Evolutionary conservation across 1,284 basidiomycete genomes (phyloP).

Genomic region (Tilletia setariae): DNA sequence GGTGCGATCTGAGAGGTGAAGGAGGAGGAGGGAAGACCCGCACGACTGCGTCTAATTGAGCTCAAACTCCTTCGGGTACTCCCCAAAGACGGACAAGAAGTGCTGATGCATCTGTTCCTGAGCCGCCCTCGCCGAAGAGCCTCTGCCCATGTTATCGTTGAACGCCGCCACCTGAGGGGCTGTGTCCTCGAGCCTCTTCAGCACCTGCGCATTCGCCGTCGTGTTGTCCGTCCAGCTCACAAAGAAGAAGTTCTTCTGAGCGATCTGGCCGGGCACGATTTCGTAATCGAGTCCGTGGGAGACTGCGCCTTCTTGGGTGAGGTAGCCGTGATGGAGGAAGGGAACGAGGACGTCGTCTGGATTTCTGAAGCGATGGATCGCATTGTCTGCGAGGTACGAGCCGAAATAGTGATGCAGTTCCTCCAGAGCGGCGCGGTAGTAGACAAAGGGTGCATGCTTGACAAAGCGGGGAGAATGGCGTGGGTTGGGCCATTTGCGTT

Average conservation of each 20-base stretch:
- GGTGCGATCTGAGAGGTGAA: too few relatives aligned
- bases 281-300: conserved; percentile 7
- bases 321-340: conserved; percentile 14
- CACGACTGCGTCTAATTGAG: background rate
- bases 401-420: conserved; percentile 12
- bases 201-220: conserved; percentile 7
- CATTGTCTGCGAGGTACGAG: background rate
- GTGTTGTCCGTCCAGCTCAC: conserved; percentile 14
- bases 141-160: conserved; percentile 13
- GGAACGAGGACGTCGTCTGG: conserved; percentile 18
- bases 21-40: background rate
- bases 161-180: conserved; percentile 12
- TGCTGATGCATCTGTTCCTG: conserved; percentile 10
- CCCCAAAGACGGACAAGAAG: background rate
- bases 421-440: background rate
- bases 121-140: background rate
- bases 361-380: conserved; percentile 14
- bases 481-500: background rate
- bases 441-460: conserved; percentile 21
- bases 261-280: background rate
- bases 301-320: conserved; percentile 10
- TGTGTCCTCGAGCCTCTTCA: background rate
- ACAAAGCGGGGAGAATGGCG: conserved; percentile 13
- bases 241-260: conserved; percentile 8
- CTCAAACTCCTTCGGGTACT: conserved; percentile 2